Conservation (phyloP, 1,284 basidiomycete species). For the Heterobasidion occidentale region DNA sequence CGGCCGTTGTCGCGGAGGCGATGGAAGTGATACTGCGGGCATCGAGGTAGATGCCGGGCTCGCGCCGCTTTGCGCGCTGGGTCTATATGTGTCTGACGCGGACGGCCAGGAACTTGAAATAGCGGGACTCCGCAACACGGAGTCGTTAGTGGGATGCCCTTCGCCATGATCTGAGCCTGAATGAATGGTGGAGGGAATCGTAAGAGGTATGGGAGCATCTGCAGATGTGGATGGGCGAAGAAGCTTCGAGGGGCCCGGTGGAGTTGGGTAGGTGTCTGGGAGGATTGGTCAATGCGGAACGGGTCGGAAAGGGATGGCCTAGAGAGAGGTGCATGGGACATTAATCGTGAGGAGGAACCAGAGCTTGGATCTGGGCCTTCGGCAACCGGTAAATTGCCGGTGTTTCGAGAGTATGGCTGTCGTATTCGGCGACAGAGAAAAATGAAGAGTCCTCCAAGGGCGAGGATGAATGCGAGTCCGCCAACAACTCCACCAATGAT, state of each 20-base stretch:
- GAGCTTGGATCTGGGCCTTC: not conserved
- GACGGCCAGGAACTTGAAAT: no score
- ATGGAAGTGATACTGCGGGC: no score
- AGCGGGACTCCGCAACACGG: no score
- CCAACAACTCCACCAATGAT: not conserved
- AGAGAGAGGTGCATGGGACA: not conserved
- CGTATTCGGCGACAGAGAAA: not conserved
- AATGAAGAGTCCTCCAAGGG: not conserved
- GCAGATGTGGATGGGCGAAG: not conserved
- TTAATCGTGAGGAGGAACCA: not conserved
- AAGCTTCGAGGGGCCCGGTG: no score
- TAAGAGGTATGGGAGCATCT: not conserved
- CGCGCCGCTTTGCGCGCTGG: no score
- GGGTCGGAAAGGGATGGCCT: not conserved
- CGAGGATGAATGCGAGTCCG: not conserved
- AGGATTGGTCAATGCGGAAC: not conserved
- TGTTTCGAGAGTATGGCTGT: not conserved
- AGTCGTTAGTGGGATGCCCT: no score
- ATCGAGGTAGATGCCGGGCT: no score
- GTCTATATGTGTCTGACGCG: no score
- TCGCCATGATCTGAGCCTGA: no score
- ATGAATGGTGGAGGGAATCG: no score
- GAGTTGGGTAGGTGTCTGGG: not conserved
- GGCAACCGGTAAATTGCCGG: no score
- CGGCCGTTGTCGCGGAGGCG: no score